phyloP scores from a whole-genome alignment of 352 stramenopile species.

The Phytophthora citricola region DNA sequence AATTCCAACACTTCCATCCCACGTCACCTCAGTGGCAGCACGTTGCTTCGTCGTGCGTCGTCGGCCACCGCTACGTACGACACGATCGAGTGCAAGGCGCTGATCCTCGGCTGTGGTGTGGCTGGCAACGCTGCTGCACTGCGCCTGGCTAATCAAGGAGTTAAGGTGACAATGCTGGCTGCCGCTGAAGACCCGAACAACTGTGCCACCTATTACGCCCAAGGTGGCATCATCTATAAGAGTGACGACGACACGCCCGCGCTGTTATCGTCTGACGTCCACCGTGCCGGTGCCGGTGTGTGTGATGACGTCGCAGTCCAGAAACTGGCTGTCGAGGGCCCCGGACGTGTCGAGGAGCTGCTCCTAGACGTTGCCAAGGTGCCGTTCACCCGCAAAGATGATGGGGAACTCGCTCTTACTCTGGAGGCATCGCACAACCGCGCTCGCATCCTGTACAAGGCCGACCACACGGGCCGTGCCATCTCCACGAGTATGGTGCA shows the following conservation, averaged over 20 bases:
- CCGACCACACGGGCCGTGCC: constrained; percentile 93
- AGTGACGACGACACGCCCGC: constrained; percentile 85
- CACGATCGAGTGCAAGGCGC: constrained; percentile 63
- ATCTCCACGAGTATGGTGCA: constrained; percentile 93
- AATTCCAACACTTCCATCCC: constrained; percentile 39
- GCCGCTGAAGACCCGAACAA: constrained; percentile 80
- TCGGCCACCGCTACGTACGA: constrained; percentile 47
- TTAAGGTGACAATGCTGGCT: constrained; percentile 85
- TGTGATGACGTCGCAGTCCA: constrained; percentile 92
- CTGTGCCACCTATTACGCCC: constrained; percentile 96
- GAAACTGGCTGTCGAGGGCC: constrained; percentile 93
- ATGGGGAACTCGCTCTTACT: constrained; percentile 76
- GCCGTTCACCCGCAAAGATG: constrained; percentile 86
- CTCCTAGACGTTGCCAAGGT: constrained; percentile 89
- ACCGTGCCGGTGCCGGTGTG: constrained; percentile 89
- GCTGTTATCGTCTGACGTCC: constrained; percentile 90
- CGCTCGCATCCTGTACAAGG: constrained; percentile 94
- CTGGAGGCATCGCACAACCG: constrained; percentile 94
- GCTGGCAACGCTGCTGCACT: constrained; percentile 80
- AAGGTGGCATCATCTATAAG: constrained; percentile 97
- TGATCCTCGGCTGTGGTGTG: constrained; percentile 84
- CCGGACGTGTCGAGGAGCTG: constrained; percentile 89
- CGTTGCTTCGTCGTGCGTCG: constrained; percentile 42
- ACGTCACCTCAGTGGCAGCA: constrained; percentile 42
- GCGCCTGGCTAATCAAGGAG: constrained; percentile 71